Conservation (phyloP, 106 monocot species). For the Alisma plantagoaquatica region DNA sequence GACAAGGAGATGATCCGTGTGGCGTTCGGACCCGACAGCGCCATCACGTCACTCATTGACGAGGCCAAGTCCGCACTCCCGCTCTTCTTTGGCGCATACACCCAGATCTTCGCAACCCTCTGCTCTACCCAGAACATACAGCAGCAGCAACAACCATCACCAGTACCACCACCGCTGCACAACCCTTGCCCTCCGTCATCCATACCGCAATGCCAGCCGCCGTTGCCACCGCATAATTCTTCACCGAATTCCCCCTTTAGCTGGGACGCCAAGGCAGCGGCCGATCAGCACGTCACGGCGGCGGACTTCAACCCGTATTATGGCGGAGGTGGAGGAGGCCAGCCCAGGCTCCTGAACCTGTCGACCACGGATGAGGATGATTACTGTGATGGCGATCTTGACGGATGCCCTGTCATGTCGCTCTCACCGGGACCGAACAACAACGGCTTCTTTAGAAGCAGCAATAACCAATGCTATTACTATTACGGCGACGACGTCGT, state of each 20-base stretch:
- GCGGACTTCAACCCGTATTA: no score
- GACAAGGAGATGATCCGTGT: conserved; percentile 44
- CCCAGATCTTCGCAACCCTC: no score
- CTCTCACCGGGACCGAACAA: conserved; percentile 9
- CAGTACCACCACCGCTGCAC: conserved; percentile 13
- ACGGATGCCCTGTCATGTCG: no score
- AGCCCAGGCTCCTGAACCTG: no score
- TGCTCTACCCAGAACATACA: conserved; percentile 2
- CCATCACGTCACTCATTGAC: conserved; percentile 27
- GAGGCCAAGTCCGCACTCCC: conserved; percentile 32
- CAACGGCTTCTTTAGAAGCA: conserved; percentile 1
- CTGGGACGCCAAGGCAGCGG: conserved; percentile 11
- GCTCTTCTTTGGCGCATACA: conserved; percentile 8
- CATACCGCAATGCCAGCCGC: no score
- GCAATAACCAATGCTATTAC: conserved; percentile 7
- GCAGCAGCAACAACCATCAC: conserved; percentile 1
- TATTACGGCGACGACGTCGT: no score
- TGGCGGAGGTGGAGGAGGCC: no score
- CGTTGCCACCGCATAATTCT: no score
- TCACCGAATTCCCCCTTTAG: conserved; percentile 12
- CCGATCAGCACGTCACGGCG: conserved; percentile 16
- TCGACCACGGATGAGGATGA: no score
- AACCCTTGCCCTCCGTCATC: no score
- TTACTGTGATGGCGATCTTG: no score
- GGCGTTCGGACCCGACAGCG: conserved; percentile 38